Evolutionary conservation across 495 filamentous ascomycete species (phyloP).

Genomic region (Penicillium antarcticum): DNA sequence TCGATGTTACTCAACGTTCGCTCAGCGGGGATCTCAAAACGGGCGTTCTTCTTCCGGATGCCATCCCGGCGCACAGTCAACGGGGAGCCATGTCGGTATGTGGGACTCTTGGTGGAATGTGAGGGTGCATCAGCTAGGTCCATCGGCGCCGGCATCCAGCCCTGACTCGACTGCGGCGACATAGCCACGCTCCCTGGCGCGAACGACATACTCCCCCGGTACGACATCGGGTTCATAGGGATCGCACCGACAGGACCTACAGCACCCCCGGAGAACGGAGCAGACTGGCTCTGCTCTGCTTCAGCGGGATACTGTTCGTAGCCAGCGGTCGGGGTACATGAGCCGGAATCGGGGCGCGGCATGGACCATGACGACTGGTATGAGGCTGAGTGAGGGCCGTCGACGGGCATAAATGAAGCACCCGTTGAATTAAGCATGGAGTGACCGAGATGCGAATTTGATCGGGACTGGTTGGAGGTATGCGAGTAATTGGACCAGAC

Average conservation of each 20-base stretch:
- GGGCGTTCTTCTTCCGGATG: constrained; percentile 98
- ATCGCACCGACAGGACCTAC: constrained; percentile 48
- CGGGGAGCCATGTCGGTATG: constrained; percentile 76
- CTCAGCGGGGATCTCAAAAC: constrained; percentile 95
- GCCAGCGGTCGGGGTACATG: constrained; percentile 55
- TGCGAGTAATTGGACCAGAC: constrained; percentile 73
- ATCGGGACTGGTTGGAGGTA: constrained; percentile 37
- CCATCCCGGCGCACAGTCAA: constrained; percentile 75
- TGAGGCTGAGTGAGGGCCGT: constrained; percentile 44
- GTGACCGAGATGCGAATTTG: constrained; percentile 35
- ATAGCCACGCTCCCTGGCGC: constrained; percentile 47
- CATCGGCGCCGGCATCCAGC: constrained; percentile 58
- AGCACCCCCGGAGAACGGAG: constrained; percentile 51
- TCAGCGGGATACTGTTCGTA: constrained; percentile 66
- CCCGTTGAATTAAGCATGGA: constrained; percentile 34
- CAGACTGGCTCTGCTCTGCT: constrained; percentile 54
- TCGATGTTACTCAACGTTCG: constrained; percentile 94
- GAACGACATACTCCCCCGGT: constrained; percentile 37
- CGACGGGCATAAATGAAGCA: constrained; percentile 57
- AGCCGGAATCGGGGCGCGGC: constrained; percentile 45
- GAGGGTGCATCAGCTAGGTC: constrained; percentile 57
- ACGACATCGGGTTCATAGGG: constrained; percentile 45
- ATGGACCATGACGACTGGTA: constrained; percentile 44
- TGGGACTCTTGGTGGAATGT: constrained; percentile 72
- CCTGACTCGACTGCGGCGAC: constrained; percentile 61